Conservation (phyloP, 2,329 filamentous ascomycete species). For the Samsoniella hepiali region DNA sequence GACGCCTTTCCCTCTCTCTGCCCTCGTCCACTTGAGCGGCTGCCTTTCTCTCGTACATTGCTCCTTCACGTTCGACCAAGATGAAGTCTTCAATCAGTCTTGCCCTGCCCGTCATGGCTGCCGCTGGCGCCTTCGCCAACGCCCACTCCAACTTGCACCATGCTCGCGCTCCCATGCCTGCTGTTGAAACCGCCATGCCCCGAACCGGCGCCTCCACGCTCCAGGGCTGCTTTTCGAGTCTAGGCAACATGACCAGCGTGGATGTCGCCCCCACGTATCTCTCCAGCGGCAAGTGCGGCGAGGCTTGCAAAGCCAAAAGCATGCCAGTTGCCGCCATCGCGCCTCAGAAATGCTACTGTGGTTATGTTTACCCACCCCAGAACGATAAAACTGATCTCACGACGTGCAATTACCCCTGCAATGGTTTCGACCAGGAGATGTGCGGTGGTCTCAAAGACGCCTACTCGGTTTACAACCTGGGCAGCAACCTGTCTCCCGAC, state of each 20-base stretch:
- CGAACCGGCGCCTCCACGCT: constrained; percentile 37
- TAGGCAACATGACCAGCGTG: constrained; percentile 37
- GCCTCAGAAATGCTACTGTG: constrained; percentile 69
- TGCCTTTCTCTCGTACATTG: background rate
- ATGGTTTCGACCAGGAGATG: constrained; percentile 56
- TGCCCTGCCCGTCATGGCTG: constrained; percentile 29
- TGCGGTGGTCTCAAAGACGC: constrained; percentile 48
- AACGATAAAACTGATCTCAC: constrained; percentile 51
- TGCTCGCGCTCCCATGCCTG: constrained; percentile 15
- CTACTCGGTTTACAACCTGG: constrained; percentile 51
- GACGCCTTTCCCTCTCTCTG: background rate
- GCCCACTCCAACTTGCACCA: constrained; percentile 14
- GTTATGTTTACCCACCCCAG: constrained; percentile 61
- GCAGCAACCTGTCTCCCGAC: constrained; percentile 40
- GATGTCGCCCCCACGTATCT: constrained; percentile 24
- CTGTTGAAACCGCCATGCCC: constrained; percentile 36
- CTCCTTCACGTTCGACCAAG: background rate
- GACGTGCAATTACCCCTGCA: constrained; percentile 64
- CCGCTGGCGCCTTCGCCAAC: constrained; percentile 25
- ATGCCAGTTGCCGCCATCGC: constrained; percentile 60
- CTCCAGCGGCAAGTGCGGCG: constrained; percentile 41
- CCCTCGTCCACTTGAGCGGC: constrained; percentile 1
- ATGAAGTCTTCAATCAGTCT: constrained; percentile 15
- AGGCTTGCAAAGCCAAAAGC: constrained; percentile 41
- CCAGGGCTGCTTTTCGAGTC: constrained; percentile 50